phyloP scores from a whole-genome alignment of 2,329 filamentous ascomycete species.

The Boeremia lycopersici region DNA sequence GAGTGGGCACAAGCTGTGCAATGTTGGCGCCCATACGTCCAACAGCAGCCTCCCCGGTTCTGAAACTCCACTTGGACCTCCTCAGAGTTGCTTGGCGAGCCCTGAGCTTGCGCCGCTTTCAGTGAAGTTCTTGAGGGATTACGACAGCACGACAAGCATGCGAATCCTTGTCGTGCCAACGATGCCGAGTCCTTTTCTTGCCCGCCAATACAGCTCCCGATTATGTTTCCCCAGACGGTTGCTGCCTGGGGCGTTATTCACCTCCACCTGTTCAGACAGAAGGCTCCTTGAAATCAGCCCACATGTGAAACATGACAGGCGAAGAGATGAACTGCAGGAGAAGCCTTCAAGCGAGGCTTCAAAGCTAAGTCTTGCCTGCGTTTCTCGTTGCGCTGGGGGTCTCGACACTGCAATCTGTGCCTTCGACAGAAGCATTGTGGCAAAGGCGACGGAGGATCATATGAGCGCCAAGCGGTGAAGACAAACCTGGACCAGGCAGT shows the following conservation, averaged over 20 bases:
- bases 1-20: neutral
- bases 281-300: slow-evolving; percentile 21
- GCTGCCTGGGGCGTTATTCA: slow-evolving; percentile 15
- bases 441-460: slow-evolving; percentile 2
- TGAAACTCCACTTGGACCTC: slow-evolving; percentile 14
- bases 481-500: neutral
- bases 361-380: slow-evolving; percentile 15
- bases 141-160: slow-evolving; percentile 16
- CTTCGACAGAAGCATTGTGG: neutral
- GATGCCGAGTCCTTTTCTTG: neutral
- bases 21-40: neutral
- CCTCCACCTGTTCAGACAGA: slow-evolving; percentile 14
- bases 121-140: slow-evolving; percentile 2
- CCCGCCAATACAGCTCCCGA: neutral
- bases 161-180: slow-evolving; percentile 7
- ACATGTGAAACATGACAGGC: slow-evolving; percentile 14
- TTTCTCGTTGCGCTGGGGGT: slow-evolving; percentile 12
- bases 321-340: slow-evolving; percentile 2
- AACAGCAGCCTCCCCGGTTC: neutral
- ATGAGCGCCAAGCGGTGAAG: slow-evolving; percentile 6
- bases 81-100: slow-evolving; percentile 15
- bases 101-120: neutral
- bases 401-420: neutral
- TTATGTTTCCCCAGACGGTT: slow-evolving; percentile 13
- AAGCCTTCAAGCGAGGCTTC: slow-evolving; percentile 9